These are phyloP conservation scores for Pseudoneurospora amorphoporcata DNA, from an alignment of 495 filamentous ascomycete genomes.

Conservation along the genomic window DNA sequence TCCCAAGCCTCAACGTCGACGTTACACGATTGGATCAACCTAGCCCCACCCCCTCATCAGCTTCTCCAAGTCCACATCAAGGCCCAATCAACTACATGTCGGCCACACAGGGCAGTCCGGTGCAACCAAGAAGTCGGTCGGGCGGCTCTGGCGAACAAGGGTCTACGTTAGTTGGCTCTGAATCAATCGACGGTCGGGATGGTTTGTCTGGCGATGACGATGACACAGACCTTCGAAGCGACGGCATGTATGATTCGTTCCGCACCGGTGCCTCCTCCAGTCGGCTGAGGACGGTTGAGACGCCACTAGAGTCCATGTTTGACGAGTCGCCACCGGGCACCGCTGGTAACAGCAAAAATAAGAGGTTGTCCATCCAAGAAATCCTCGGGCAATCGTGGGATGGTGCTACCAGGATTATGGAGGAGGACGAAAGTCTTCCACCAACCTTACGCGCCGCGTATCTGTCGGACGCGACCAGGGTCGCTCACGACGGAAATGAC, in stretches of 20 bases:
- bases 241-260: constrained; percentile 85
- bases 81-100: constrained; percentile 18
- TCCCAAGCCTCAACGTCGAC: constrained; percentile 49
- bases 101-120: constrained; percentile 14
- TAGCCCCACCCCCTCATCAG: constrained; percentile 23
- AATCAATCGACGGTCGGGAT: constrained; percentile 58
- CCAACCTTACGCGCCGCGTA: constrained; percentile 43
- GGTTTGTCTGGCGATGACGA: constrained; percentile 74
- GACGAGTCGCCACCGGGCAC: constrained; percentile 56
- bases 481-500: constrained; percentile 5
- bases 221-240: constrained; percentile 76
- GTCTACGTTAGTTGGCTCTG: constrained; percentile 75
- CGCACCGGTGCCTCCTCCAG: constrained; percentile 64
- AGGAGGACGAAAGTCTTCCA: constrained; percentile 52
- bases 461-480: constrained; percentile 10
- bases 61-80: constrained; percentile 12
- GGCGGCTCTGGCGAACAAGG: constrained; percentile 48
- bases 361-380: constrained; percentile 47
- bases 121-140: constrained; percentile 16
- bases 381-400: constrained; percentile 38
- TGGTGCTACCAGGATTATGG: constrained; percentile 46
- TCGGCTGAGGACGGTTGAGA: constrained; percentile 38
- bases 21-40: constrained; percentile 33
- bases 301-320: constrained; percentile 78
- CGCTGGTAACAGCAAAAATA: constrained; percentile 42